Conservation (phyloP, 257 asterid species). For the Eucommia ulmoides region DNA sequence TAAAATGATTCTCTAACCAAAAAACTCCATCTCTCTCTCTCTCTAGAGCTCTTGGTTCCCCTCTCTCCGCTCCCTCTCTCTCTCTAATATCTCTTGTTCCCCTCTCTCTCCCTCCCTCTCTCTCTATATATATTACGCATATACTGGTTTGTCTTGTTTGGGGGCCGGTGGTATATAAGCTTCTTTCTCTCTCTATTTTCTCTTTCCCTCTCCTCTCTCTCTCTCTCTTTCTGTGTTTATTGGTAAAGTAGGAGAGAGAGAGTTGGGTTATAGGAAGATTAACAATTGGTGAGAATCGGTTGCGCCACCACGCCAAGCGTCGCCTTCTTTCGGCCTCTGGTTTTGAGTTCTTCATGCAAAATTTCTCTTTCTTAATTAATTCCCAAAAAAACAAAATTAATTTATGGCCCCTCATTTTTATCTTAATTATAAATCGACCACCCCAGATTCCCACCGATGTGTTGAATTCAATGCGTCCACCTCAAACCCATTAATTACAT, state of each 20-base stretch:
- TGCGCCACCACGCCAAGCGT: conserved; percentile 65
- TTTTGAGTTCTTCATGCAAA: conserved; percentile 52
- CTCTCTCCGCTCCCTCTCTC: no score
- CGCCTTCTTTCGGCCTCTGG: conserved; percentile 26
- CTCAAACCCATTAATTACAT: no score
- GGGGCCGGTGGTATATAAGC: no score
- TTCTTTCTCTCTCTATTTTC: no score
- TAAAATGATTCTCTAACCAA: neutral
- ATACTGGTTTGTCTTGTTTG: neutral
- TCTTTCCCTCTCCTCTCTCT: neutral
- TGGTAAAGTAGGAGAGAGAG: conserved; percentile 6
- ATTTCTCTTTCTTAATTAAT: conserved; percentile 7
- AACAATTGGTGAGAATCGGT: conserved; percentile 41
- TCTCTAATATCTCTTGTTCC: neutral
- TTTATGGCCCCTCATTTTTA: no score
- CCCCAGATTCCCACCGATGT: neutral
- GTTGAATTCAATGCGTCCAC: no score
- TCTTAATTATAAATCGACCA: neutral
- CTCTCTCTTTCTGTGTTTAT: neutral
- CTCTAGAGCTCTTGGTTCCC: neutral
- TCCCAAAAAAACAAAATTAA: no score
- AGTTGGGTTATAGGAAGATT: neutral
- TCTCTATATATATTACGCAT: neutral
- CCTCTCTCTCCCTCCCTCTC: neutral
- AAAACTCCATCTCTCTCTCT: neutral